A percentile compares a stretch with the other conserved stretches of the same genome.
phyloP scores from a whole-genome alignment of 2,329 filamentous ascomycete species.

The Ceratocystis albifundus region DNA sequence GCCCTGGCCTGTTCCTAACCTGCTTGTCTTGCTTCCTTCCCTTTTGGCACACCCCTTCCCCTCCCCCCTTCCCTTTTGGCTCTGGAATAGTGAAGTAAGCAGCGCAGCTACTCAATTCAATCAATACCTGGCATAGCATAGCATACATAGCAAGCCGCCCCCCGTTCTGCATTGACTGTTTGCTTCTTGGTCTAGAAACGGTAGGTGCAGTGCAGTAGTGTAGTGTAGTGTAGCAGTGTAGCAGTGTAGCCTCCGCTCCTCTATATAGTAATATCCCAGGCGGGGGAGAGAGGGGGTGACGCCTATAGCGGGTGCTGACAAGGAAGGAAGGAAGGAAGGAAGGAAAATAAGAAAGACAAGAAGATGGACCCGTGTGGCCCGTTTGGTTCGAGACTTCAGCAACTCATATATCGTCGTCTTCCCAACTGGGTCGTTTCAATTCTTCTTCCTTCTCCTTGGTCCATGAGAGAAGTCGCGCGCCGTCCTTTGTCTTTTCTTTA shows the following conservation, averaged over 20 bases:
- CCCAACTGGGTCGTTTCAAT: not conserved
- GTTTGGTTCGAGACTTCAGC: constrained; percentile 1
- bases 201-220: too few relatives aligned
- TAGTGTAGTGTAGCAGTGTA: too few relatives aligned
- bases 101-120: too few relatives aligned
- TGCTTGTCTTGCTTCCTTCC: too few relatives aligned
- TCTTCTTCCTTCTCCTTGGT: constrained; percentile 10
- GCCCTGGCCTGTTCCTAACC: not conserved
- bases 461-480: not conserved
- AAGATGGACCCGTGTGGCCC: not conserved
- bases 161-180: too few relatives aligned
- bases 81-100: too few relatives aligned
- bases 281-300: constrained; percentile 1
- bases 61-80: too few relatives aligned
- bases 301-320: not conserved
- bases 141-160: too few relatives aligned
- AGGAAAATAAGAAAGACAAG: not conserved
- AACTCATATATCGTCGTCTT: constrained; percentile 15
- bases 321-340: not conserved
- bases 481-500: constrained; percentile 3
- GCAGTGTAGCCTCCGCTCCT: not conserved
- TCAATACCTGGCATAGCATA: too few relatives aligned
- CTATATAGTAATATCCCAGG: not conserved
- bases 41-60: too few relatives aligned
- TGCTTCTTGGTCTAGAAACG: not conserved